Conservation (phyloP, 129 eudicot species). For the Lactuca saligna region DNA sequence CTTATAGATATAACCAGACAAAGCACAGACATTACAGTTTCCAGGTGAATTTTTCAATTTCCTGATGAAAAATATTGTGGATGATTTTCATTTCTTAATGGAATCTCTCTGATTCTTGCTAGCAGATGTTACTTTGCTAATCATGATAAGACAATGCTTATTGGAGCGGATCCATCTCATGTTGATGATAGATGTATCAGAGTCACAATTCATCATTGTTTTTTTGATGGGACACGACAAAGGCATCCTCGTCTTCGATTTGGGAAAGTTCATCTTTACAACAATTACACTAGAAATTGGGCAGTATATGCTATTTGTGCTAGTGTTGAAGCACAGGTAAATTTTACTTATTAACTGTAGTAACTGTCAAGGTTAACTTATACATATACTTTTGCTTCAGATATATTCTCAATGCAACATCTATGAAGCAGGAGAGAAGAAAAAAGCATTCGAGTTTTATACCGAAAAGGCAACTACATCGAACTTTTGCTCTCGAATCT, state of each 20-base stretch:
- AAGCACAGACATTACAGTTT: slow-evolving; percentile 86
- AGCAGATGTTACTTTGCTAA: slow-evolving; percentile 62
- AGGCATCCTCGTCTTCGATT: slow-evolving; percentile 89
- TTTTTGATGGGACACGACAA: slow-evolving; percentile 88
- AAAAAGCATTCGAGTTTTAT: slow-evolving; percentile 64
- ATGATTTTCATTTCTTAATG: slow-evolving; percentile 10
- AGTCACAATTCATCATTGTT: slow-evolving; percentile 93
- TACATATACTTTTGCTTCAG: slow-evolving; percentile 28
- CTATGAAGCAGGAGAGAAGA: slow-evolving; percentile 85
- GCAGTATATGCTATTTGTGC: slow-evolving; percentile 86
- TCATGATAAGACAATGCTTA: slow-evolving; percentile 88
- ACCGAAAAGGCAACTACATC: slow-evolving; percentile 58
- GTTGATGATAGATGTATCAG: slow-evolving; percentile 80
- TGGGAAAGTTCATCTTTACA: slow-evolving; percentile 88
- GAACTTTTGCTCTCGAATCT: background rate
- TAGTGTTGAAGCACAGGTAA: slow-evolving; percentile 90
- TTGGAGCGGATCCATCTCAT: slow-evolving; percentile 85
- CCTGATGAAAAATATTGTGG: background rate
- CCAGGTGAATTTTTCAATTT: slow-evolving; percentile 49
- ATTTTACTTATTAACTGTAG: too few species aligned
- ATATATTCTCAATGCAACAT: slow-evolving; percentile 84
- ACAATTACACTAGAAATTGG: slow-evolving; percentile 87
- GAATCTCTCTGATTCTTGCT: background rate
- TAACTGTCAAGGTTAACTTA: background rate
- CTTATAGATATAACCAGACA: slow-evolving; percentile 79